Evolutionary conservation across 2,329 filamentous ascomycete species (phyloP).

Genomic region (Hypomyces rosellus): DNA sequence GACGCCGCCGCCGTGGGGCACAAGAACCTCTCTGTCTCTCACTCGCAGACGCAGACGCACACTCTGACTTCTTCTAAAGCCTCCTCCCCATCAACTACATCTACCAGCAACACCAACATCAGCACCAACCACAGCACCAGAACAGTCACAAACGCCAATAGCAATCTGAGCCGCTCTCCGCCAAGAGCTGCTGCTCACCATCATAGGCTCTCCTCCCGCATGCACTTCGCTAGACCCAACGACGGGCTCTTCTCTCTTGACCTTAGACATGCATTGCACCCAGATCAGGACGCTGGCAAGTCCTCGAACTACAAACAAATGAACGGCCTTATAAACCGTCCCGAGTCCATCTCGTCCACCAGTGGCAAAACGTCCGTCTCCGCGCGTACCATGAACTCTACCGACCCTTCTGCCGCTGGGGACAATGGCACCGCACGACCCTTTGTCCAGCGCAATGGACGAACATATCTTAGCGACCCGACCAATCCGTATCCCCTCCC

Average conservation of each 20-base stretch:
- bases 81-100: neutral
- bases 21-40: neutral
- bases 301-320: conserved; percentile 25
- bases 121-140: neutral
- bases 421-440: conserved; percentile 41
- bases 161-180: neutral
- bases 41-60: neutral
- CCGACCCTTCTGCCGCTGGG: conserved; percentile 38
- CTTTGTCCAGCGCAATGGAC: conserved; percentile 68
- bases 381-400: conserved; percentile 42
- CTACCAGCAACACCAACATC: neutral
- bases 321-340: conserved; percentile 31
- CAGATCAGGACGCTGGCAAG: conserved; percentile 24
- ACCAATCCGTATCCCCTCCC: conserved; percentile 76
- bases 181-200: neutral
- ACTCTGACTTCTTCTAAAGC: neutral
- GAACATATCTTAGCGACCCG: conserved; percentile 73
- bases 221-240: conserved; percentile 17
- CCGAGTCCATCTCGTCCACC: conserved; percentile 42
- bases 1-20: conserved; percentile 4
- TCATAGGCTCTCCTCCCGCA: conserved; percentile 3
- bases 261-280: conserved; percentile 31
- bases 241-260: conserved; percentile 19
- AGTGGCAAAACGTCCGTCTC: conserved; percentile 38
- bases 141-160: neutral